Evolutionary conservation across 2,329 filamentous ascomycete species (phyloP).

Genomic region (Fusarium sterilihyphosum): DNA sequence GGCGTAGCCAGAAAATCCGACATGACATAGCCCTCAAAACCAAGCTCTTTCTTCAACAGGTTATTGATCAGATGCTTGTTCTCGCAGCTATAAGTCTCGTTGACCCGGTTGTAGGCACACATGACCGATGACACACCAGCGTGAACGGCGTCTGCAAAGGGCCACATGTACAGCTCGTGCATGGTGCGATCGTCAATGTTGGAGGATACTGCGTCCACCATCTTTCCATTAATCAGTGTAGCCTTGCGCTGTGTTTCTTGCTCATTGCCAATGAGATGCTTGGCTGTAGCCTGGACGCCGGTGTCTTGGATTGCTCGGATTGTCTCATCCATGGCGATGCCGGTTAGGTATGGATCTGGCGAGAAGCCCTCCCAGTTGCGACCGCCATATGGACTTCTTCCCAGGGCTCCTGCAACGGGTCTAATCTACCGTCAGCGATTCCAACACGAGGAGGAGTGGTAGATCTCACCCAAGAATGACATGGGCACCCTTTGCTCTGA

Average conservation of each 20-base stretch:
- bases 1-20: conserved; percentile 76
- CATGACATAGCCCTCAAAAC: conserved; percentile 72
- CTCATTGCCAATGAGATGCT: conserved; percentile 52
- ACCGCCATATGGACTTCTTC: conserved; percentile 57
- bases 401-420: conserved; percentile 54
- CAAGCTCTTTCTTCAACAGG: conserved; percentile 70
- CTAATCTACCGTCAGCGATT: conserved; percentile 75
- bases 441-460: conserved; percentile 77
- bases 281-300: conserved; percentile 51
- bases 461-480: conserved; percentile 61
- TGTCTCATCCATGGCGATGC: conserved; percentile 55
- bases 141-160: conserved; percentile 47
- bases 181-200: conserved; percentile 69
- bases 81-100: conserved; percentile 84
- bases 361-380: conserved; percentile 73
- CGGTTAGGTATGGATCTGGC: conserved; percentile 74
- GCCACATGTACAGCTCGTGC: conserved; percentile 60
- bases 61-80: conserved; percentile 79
- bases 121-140: conserved; percentile 58
- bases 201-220: conserved; percentile 42
- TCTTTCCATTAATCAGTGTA: conserved; percentile 37
- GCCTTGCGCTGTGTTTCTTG: conserved; percentile 48
- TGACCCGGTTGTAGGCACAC: conserved; percentile 80
- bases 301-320: conserved; percentile 48
- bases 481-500: conserved; percentile 77